phyloP scores from a whole-genome alignment of 2,329 filamentous ascomycete genomes.

The Beauveria australis region DNA sequence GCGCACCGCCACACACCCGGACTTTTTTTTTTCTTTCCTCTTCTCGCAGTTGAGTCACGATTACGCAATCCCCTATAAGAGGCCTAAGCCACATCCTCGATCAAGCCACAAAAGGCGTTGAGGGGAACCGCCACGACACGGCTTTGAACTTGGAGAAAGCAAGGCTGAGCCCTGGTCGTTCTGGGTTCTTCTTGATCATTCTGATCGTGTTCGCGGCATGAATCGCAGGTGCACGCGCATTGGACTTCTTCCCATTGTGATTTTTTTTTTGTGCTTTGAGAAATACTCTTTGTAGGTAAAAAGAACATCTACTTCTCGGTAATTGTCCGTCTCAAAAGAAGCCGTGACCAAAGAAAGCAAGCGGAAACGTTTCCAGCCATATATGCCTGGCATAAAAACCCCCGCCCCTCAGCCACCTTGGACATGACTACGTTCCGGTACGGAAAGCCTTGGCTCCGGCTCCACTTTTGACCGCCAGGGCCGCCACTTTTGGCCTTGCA shows the following conservation, averaged over 20 bases:
- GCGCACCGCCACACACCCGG: background rate
- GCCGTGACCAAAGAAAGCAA: background rate
- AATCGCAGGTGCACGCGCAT: too few species aligned
- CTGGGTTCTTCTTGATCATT: background rate
- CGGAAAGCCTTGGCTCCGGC: background rate
- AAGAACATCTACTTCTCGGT: too few species aligned
- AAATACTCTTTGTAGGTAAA: too few species aligned
- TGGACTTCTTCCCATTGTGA: too few species aligned
- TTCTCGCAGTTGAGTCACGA: background rate
- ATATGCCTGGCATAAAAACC: background rate
- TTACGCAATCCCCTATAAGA: constrained; percentile 1
- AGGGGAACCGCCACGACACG: background rate
- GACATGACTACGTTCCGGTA: background rate
- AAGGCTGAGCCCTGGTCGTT: background rate
- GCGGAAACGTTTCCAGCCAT: background rate
- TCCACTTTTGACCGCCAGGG: constrained; percentile 7
- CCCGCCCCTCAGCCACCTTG: background rate
- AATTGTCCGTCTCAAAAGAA: background rate
- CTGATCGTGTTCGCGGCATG: background rate
- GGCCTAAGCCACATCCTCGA: background rate
- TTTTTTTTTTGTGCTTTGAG: background rate
- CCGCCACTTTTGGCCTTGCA: background rate
- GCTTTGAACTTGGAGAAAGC: too few species aligned
- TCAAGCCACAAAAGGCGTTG: background rate
- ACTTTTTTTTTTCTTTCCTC: background rate